phyloP scores from a whole-genome alignment of 1,284 basidiomycete genomes.

The Rhodotorula sp. region DNA sequence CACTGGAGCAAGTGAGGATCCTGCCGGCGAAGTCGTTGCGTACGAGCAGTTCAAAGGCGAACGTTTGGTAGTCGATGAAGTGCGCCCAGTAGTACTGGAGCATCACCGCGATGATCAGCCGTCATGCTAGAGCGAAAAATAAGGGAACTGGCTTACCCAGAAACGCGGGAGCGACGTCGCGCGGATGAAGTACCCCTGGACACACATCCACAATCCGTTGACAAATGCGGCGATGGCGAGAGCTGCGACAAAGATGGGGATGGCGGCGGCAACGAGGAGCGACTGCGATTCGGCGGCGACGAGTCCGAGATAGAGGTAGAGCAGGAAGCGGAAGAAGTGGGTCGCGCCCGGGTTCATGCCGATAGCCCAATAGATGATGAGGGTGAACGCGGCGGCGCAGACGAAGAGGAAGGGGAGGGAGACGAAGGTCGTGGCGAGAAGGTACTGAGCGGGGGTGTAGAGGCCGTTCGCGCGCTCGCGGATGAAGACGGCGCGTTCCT shows the following conservation, averaged over 20 bases:
- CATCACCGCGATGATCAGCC: constrained; percentile 33
- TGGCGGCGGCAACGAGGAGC: constrained; percentile 56
- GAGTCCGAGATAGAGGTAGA: constrained; percentile 60
- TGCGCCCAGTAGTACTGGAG: neutral
- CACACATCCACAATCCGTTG: constrained; percentile 64
- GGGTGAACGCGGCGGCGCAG: constrained; percentile 46
- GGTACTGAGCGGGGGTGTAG: constrained; percentile 47
- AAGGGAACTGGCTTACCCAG: constrained; percentile 49
- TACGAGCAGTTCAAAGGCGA: constrained; percentile 53
- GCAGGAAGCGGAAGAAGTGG: constrained; percentile 60
- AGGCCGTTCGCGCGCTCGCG: constrained; percentile 50
- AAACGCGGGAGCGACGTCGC: constrained; percentile 59
- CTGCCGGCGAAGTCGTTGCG: constrained; percentile 59
- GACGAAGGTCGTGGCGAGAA: constrained; percentile 48
- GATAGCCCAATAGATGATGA: constrained; percentile 49
- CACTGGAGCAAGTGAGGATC: constrained; percentile 52
- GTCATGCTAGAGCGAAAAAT: constrained; percentile 54
- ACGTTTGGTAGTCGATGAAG: constrained; percentile 49
- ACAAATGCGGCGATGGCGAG: constrained; percentile 59
- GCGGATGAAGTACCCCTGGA: constrained; percentile 52
- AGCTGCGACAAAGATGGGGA: constrained; percentile 64
- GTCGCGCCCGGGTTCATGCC: constrained; percentile 57
- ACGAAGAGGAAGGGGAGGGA: constrained; percentile 50
- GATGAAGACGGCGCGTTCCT: constrained; percentile 50
- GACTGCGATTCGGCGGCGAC: constrained; percentile 61